These are phyloP conservation scores for Entomortierella beljakovae DNA, from an alignment of 192 early-diverging fungal genomes.

Conservation along the genomic window DNA sequence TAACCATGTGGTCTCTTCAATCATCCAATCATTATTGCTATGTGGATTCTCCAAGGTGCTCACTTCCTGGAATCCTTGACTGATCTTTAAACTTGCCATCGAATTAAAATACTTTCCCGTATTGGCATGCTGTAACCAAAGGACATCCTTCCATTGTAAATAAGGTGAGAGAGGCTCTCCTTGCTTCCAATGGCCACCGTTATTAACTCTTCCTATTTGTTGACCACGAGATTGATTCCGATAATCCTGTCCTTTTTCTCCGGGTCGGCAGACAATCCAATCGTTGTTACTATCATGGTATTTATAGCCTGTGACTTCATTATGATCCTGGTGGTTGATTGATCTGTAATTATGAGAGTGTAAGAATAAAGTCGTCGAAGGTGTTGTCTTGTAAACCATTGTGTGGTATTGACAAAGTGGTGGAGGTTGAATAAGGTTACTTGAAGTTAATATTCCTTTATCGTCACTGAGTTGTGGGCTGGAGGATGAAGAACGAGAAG, in stretches of 20 bases:
- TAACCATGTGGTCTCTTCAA: conserved; percentile 52
- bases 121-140: conserved; percentile 35
- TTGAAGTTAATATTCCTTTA: not conserved
- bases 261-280: conserved; percentile 31
- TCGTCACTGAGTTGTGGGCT: not conserved
- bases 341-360: conserved; percentile 19
- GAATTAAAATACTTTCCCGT: conserved; percentile 28
- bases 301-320: conserved; percentile 31
- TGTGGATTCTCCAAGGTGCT: conserved; percentile 14
- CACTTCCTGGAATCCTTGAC: conserved; percentile 46
- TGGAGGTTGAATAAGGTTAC: not conserved
- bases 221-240: no score
- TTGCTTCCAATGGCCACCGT: not conserved
- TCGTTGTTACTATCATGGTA: conserved; percentile 41
- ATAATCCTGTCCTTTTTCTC: not conserved
- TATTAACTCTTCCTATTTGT: not conserved
- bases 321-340: conserved; percentile 26
- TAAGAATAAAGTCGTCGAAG: conserved; percentile 27
- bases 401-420: conserved; percentile 43
- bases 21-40: conserved; percentile 44
- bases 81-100: conserved; percentile 29
- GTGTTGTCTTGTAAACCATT: conserved; percentile 45
- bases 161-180: not conserved
- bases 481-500: not conserved
- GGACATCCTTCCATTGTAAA: conserved; percentile 39